Conservation (phyloP, 768 basidiomycete genomes). For the Hysterangium stoloniferum region DNA sequence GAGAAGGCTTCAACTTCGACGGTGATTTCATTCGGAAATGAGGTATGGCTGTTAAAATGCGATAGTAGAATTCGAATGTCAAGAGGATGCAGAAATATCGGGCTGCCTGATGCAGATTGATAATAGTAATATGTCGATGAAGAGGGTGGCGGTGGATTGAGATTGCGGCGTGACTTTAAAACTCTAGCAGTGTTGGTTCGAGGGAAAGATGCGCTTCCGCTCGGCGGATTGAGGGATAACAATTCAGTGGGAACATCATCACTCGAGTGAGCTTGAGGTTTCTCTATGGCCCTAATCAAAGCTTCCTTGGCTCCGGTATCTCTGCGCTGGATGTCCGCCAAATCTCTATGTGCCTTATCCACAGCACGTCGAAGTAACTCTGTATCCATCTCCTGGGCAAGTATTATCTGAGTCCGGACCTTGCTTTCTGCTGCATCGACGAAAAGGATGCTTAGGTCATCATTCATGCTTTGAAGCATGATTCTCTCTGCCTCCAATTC, state of each 20-base stretch:
- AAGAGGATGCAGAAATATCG: conserved; percentile 89
- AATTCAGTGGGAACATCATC: conserved; percentile 53
- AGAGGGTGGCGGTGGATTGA: conserved; percentile 81
- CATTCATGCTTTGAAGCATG: conserved; percentile 55
- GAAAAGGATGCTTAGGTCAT: conserved; percentile 72
- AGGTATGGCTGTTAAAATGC: conserved; percentile 71
- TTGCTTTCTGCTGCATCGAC: conserved; percentile 72
- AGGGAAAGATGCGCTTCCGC: too few relatives aligned
- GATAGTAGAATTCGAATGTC: conserved; percentile 90
- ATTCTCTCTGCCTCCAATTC: conserved; percentile 67
- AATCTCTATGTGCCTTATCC: conserved; percentile 52
- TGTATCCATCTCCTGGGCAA: conserved; percentile 69
- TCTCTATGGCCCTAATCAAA: conserved; percentile 22
- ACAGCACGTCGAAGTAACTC: conserved; percentile 55
- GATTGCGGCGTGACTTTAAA: conserved; percentile 45
- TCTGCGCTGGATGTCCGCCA: conserved; percentile 38
- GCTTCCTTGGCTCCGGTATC: conserved; percentile 14
- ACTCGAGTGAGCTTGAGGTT: conserved; percentile 9
- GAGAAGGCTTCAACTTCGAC: conserved; percentile 71
- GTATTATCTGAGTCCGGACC: conserved; percentile 71
- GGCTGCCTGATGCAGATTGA: conserved; percentile 85
- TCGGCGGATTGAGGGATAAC: conserved; percentile 35
- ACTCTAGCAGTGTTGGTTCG: conserved; percentile 9
- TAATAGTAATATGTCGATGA: conserved; percentile 94
- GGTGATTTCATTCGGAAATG: conserved; percentile 77